Evolutionary conservation across 2,329 filamentous ascomycete genomes (phyloP), one percentile per base, ranked within the genome.

Genomic region (Neofusicoccum parvum): DNA sequence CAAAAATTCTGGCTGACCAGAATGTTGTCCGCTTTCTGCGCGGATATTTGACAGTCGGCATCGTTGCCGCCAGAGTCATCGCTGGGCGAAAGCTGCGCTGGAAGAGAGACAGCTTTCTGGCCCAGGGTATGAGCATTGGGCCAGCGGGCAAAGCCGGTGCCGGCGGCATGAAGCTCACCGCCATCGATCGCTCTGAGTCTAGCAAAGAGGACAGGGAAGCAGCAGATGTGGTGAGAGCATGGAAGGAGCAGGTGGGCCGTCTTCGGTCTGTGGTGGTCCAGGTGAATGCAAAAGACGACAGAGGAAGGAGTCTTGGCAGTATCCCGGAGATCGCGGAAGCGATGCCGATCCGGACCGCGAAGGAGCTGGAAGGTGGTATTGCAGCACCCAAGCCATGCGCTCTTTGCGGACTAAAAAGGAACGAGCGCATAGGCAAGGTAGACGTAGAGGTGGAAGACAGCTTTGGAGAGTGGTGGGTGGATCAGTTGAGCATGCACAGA

Each of bases 381-480:
- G 90, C 88, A 23, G 90, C 92, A 3, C 82, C 88, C 0, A 90
- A 91, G 76, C 82, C 89, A 0, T 98, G 94, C 79, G 86, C 94
- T 59, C 81, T 98, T 37, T 98, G 94, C 77, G 94, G 94, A 0
- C 78, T 98, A 69, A 95, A 92, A 80, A 84, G 94, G 69, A 92
- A 97, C 46, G 94, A 98, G 79, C 85, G 94, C 58, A 83, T 97
- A 11, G 77, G 81, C 20, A 92, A 89, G 73, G 86, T 95, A 39
- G 93, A 96, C 72, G 81, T 88, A 62, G 84, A 89, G 32, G 87
- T 96, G 9, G 89, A 94, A 72, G 94, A 98, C 76, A 93, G 91
- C 75, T 97, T 97, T 81, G 93, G 92, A 12, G 94, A 98, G 80
- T 98, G 93, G 92, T 98, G 94, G 94, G 83, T 90, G 48, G 93